Percentiles rank a stretch among this genome's conserved stretches.
Conservation (phyloP, 2,329 filamentous ascomycete genomes). For the Metarhizium guizhouense region DNA sequence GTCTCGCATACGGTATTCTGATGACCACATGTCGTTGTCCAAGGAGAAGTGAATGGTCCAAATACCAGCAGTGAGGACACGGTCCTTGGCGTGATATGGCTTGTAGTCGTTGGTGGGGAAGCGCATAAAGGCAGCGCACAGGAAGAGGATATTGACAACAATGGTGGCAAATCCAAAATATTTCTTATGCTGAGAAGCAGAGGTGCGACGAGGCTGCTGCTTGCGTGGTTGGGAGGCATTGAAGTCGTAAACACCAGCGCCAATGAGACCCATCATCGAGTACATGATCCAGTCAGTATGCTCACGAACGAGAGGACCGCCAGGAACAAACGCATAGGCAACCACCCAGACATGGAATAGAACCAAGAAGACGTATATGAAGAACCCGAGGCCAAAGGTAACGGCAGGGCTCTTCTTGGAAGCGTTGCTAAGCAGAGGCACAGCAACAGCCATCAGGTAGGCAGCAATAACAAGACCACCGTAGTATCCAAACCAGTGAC, state of each 20-base stretch:
- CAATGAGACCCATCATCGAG: slow-evolving; percentile 74
- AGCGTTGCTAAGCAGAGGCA: slow-evolving; percentile 67
- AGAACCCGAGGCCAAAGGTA: slow-evolving; percentile 81
- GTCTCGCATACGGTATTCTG: slow-evolving; percentile 87
- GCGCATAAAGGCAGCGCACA: slow-evolving; percentile 74
- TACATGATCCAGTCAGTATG: slow-evolving; percentile 95
- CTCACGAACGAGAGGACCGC: slow-evolving; percentile 84
- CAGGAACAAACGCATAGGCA: slow-evolving; percentile 94
- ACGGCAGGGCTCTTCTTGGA: slow-evolving; percentile 66
- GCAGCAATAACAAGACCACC: slow-evolving; percentile 67
- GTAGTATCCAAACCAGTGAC: slow-evolving; percentile 84
- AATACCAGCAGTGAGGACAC: slow-evolving; percentile 86
- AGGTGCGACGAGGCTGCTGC: slow-evolving; percentile 19
- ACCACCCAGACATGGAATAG: slow-evolving; percentile 99
- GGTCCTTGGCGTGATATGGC: slow-evolving; percentile 81
- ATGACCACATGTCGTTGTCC: slow-evolving; percentile 98
- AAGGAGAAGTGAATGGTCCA: slow-evolving; percentile 98
- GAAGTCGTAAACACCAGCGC: slow-evolving; percentile 72
- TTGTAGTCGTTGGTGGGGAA: slow-evolving; percentile 90
- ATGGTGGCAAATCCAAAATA: slow-evolving; percentile 51
- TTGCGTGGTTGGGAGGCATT: slow-evolving; percentile 39
- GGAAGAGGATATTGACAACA: slow-evolving; percentile 70
- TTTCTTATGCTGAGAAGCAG: slow-evolving; percentile 37
- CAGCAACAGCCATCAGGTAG: slow-evolving; percentile 74
- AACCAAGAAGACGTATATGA: slow-evolving; percentile 87